These are phyloP conservation scores for Lyophyllum shimeji DNA, from an alignment of 768 basidiomycete genomes.

Conservation along the genomic window DNA sequence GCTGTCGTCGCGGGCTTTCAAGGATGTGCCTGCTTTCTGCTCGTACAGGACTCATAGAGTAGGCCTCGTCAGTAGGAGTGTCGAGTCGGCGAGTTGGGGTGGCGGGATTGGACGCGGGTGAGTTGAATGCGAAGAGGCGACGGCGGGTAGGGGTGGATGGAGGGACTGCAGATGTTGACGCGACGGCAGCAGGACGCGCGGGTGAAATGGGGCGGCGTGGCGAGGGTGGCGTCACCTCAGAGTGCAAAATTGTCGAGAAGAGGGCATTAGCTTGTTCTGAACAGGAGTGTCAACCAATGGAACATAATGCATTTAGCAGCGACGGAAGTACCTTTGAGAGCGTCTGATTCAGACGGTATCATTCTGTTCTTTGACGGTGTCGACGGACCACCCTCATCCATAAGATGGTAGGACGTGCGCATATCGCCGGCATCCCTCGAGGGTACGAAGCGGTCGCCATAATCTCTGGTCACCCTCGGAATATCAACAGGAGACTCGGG, in stretches of 20 bases:
- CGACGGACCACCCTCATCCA: constrained; percentile 55
- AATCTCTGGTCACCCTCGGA: constrained; percentile 38
- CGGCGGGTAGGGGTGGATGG: constrained; percentile 54
- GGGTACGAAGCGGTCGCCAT: constrained; percentile 71
- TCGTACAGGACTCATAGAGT: constrained; percentile 88
- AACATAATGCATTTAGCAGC: neutral
- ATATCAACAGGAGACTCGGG: constrained; percentile 41
- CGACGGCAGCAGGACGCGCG: constrained; percentile 41
- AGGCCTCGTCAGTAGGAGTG: constrained; percentile 83
- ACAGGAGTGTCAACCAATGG: constrained; percentile 4
- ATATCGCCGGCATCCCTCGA: constrained; percentile 62
- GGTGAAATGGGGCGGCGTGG: constrained; percentile 65
- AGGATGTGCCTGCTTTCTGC: constrained; percentile 80
- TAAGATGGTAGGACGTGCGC: constrained; percentile 65
- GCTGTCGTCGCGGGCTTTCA: constrained; percentile 77
- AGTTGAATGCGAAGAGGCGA: constrained; percentile 69
- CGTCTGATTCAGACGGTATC: constrained; percentile 70
- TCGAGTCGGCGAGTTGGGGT: constrained; percentile 68
- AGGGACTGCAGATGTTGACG: constrained; percentile 38
- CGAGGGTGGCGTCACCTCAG: constrained; percentile 74
- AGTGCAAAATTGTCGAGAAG: constrained; percentile 74
- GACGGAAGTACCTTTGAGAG: constrained; percentile 60
- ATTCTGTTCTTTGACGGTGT: constrained; percentile 63
- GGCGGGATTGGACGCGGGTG: constrained; percentile 56
- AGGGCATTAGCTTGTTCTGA: constrained; percentile 84